Percentiles rank a stretch among this genome's conserved stretches.
Evolutionary conservation across 2,329 filamentous ascomycete species (phyloP).

Genomic region (Aspergillus carbonarius): DNA sequence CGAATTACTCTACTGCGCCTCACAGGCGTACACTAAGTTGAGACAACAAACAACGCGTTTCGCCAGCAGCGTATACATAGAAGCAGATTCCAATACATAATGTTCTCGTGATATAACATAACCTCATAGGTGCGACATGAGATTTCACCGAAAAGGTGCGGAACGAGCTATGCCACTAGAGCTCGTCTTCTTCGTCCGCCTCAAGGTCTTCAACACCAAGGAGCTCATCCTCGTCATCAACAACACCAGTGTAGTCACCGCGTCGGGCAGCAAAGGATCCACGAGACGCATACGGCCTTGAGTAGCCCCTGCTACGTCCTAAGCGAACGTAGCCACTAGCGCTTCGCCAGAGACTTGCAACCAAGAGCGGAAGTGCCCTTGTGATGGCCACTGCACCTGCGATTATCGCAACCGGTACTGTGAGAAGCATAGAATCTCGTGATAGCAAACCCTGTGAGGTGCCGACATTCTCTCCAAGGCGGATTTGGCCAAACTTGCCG

Average conservation of each 20-base stretch:
- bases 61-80: conserved; percentile 1
- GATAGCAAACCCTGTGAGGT: conserved; percentile 53
- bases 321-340: conserved; percentile 52
- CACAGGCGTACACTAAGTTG: not conserved
- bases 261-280: conserved; percentile 84
- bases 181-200: conserved; percentile 75
- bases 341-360: conserved; percentile 70
- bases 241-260: conserved; percentile 84
- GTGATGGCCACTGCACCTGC: conserved; percentile 76
- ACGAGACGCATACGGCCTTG: conserved; percentile 77
- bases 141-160: not conserved
- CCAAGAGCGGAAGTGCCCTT: conserved; percentile 70
- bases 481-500: conserved; percentile 87
- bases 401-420: conserved; percentile 76
- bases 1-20: not conserved
- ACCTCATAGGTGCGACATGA: conserved; percentile 7
- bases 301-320: conserved; percentile 49
- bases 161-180: conserved; percentile 18
- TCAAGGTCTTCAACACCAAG: conserved; percentile 84
- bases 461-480: conserved; percentile 67
- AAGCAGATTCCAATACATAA: not conserved
- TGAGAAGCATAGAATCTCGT: conserved; percentile 72
- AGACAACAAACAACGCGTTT: not conserved
- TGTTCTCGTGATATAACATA: conserved; percentile 9
- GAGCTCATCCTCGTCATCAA: conserved; percentile 91